Percentiles rank a stretch among this genome's conserved stretches.
These are phyloP conservation scores for Phytophthora pini DNA, from an alignment of 352 stramenopile species.

Conservation along the genomic window DNA sequence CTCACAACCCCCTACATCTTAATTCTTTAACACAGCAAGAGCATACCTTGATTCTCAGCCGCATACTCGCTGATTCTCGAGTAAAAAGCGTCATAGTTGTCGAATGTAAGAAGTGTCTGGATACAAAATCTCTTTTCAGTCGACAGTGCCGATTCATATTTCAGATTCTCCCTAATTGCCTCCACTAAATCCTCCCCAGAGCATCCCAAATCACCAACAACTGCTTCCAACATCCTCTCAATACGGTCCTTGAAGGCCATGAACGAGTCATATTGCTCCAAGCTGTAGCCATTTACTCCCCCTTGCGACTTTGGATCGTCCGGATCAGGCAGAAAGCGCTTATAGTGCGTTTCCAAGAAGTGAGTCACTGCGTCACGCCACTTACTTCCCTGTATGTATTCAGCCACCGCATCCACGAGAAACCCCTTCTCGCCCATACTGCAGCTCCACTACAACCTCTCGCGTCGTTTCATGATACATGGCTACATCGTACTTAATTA, in stretches of 20 bases:
- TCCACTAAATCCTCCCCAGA: constrained; percentile 61
- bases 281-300: constrained; percentile 43
- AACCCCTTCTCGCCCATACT: constrained; percentile 64
- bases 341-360: constrained; percentile 69
- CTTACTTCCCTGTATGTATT: constrained; percentile 65
- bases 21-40: background rate
- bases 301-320: constrained; percentile 29
- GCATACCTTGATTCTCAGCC: constrained; percentile 42
- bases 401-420: constrained; percentile 71
- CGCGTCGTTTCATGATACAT: constrained; percentile 26
- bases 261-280: constrained; percentile 76
- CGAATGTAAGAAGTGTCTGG: constrained; percentile 76
- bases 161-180: constrained; percentile 52
- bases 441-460: background rate
- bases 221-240: constrained; percentile 62
- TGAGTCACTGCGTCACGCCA: constrained; percentile 59
- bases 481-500: constrained; percentile 11
- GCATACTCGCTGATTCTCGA: constrained; percentile 64
- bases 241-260: constrained; percentile 75
- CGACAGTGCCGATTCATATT: constrained; percentile 37
- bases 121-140: constrained; percentile 68
- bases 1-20: background rate
- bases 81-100: constrained; percentile 72
- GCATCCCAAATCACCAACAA: constrained; percentile 70
- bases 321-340: constrained; percentile 44